Evolutionary conservation across 2,329 filamentous ascomycete species (phyloP), one percentile per base, ranked within the genome.

Genomic region (Tolypocladium guangdongense): DNA sequence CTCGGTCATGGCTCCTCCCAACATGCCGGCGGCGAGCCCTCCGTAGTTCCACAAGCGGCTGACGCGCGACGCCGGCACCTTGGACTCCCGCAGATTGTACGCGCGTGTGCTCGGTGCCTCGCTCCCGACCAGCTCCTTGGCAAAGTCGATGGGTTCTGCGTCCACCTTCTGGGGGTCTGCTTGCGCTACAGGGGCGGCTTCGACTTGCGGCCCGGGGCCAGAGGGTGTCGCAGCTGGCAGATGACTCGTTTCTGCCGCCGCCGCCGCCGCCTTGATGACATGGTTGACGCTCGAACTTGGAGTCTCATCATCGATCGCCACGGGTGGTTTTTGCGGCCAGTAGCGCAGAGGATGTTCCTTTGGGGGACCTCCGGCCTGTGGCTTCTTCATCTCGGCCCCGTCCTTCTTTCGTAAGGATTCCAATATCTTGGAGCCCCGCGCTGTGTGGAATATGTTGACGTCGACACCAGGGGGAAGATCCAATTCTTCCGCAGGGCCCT

Each of bases 21-120:
- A 83, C 91, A 99, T 96, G 48, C 92, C 95, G 1, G 90, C 92
- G 30, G 90, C 93, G 6, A 99, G 78, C 0, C 93, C 90, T 53
- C 90, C 82, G 66, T 97, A 99, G 69, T 99, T 95, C 88, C 92
- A 96, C 27, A 99, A 73, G 53, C 93, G 81, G 45, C 91, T 87
- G 51, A 99, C 71, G 4, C 93, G 84, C 8, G 90, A 90, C 0
- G 93, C 88, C 1, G 93, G 93, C 0, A 99, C 91, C 57, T 84
- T 85, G 11, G 93, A 99, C 64, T 97, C 92, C 53, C 86, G 80
- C 66, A 99, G 83, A 56, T 86, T 77, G 64, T 95, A 90, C 35
- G 63, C 55, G 51, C 65, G 58, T 32, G 65, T 55, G 32, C 52
- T 38, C n/a, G 56, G 48, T 57, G 55, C 16, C 20, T 56, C 52